These are phyloP conservation scores for Climacium dendroides DNA, from an alignment of 225 moss, liverwort and hornwort genomes.

Conservation along the genomic window DNA sequence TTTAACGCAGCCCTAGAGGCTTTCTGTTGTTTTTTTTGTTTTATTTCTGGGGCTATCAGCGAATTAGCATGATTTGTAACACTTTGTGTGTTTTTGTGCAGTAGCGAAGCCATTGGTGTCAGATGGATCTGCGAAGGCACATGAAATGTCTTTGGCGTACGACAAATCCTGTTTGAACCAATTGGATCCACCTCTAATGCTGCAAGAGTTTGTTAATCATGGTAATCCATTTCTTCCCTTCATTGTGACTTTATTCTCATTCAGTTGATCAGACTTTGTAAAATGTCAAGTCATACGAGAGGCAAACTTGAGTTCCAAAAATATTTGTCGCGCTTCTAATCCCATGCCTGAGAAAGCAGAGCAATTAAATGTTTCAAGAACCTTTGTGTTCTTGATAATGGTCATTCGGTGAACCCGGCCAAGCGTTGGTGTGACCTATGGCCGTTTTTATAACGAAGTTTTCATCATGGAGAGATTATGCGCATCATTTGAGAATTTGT, in stretches of 20 bases:
- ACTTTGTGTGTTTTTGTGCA: background rate
- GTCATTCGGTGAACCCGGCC: background rate
- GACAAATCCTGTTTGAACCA: constrained; percentile 30
- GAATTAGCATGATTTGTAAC: background rate
- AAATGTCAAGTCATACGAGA: background rate
- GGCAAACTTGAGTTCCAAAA: background rate
- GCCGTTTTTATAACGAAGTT: background rate
- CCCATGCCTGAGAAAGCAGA: background rate
- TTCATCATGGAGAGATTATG: background rate
- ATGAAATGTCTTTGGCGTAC: constrained; percentile 52
- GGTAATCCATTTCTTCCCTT: background rate
- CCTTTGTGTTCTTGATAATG: background rate
- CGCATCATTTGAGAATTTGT: background rate
- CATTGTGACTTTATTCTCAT: background rate
- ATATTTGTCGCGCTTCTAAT: background rate
- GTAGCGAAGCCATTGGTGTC: constrained; percentile 50
- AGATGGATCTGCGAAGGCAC: constrained; percentile 47
- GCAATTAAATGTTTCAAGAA: background rate
- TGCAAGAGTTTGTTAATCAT: constrained; percentile 54
- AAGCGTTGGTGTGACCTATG: background rate
- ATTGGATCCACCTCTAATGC: constrained; percentile 34
- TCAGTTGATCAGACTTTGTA: background rate
- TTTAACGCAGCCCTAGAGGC: background rate
- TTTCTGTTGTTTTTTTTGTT: background rate
- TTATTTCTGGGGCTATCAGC: background rate